Percentiles rank a stretch among this genome's conserved stretches.
Conservation (phyloP, 2,329 filamentous ascomycete species). For the Penicillium sp. region DNA sequence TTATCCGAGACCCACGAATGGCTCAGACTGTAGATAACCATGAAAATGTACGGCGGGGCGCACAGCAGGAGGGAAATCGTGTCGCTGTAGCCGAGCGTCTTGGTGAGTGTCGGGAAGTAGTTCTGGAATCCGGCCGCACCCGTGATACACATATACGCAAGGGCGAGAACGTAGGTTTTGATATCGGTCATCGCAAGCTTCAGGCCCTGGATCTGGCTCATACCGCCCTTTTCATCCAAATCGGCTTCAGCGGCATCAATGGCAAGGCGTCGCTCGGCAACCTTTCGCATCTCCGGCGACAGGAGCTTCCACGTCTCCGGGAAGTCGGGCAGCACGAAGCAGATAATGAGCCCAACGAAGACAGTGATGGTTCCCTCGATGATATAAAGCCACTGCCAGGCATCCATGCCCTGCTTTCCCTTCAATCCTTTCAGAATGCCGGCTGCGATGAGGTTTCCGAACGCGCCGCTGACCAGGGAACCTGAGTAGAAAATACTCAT, state of each 20-base stretch:
- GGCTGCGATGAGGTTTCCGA: conserved; percentile 54
- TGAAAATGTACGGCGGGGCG: conserved; percentile 55
- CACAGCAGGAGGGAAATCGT: conserved; percentile 53
- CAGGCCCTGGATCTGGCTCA: conserved; percentile 49
- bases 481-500: conserved; percentile 54
- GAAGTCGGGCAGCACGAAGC: conserved; percentile 42
- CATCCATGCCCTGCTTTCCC: conserved; percentile 34
- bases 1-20: conserved; percentile 49
- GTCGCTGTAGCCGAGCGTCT: conserved; percentile 44
- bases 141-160: conserved; percentile 51
- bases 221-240: conserved; percentile 47
- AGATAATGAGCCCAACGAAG: conserved; percentile 34
- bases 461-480: conserved; percentile 50
- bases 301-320: conserved; percentile 47
- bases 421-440: conserved; percentile 47
- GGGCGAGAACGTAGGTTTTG: conserved; percentile 47
- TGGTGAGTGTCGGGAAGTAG: conserved; percentile 55
- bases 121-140: conserved; percentile 53
- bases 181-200: conserved; percentile 53
- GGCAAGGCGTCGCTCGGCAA: conserved; percentile 50
- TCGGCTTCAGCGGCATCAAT: conserved; percentile 52
- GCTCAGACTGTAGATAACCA: conserved; percentile 49
- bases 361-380: conserved; percentile 40
- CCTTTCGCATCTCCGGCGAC: conserved; percentile 44
- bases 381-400: conserved; percentile 47